Conservation (phyloP, 768 basidiomycete species). For the Royoungia palumana region DNA sequence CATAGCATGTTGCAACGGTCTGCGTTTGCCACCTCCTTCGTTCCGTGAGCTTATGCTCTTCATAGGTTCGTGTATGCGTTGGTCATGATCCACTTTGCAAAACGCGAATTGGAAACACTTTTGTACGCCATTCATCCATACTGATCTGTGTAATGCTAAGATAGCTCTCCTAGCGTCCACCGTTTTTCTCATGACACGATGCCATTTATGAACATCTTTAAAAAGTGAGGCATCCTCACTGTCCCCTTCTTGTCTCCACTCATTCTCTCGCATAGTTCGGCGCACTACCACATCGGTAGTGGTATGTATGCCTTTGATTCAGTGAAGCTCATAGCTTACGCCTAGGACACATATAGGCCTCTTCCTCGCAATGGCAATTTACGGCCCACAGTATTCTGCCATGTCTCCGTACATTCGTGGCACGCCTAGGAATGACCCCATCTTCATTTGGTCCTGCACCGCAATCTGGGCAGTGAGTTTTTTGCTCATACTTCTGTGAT, state of each 20-base stretch:
- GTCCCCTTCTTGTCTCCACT: background rate
- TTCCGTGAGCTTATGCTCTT: constrained; percentile 7
- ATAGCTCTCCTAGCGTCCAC: constrained; percentile 61
- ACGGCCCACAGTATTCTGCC: constrained; percentile 74
- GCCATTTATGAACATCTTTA: constrained; percentile 82
- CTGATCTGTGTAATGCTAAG: background rate
- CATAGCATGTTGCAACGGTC: constrained; percentile 80
- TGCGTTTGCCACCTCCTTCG: constrained; percentile 8
- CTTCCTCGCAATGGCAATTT: constrained; percentile 74
- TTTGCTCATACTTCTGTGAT: background rate
- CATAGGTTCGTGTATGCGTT: constrained; percentile 65
- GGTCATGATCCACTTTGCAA: constrained; percentile 83
- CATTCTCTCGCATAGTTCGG: constrained; percentile 52
- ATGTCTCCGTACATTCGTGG: constrained; percentile 58
- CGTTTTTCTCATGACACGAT: constrained; percentile 95
- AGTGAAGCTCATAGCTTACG: background rate
- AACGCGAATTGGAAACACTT: constrained; percentile 89
- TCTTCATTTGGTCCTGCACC: constrained; percentile 63
- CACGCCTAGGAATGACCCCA: constrained; percentile 60
- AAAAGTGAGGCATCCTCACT: constrained; percentile 60
- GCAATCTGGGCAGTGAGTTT: constrained; percentile 72
- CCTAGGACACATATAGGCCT: constrained; percentile 45
- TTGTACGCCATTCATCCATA: constrained; percentile 52
- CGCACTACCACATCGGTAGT: constrained; percentile 83
- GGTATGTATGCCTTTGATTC: constrained; percentile 34